Evolutionary conservation across 257 asterid species (phyloP), one percentile per base, ranked within the genome.

Genomic region (Voacanga thouarsii): DNA sequence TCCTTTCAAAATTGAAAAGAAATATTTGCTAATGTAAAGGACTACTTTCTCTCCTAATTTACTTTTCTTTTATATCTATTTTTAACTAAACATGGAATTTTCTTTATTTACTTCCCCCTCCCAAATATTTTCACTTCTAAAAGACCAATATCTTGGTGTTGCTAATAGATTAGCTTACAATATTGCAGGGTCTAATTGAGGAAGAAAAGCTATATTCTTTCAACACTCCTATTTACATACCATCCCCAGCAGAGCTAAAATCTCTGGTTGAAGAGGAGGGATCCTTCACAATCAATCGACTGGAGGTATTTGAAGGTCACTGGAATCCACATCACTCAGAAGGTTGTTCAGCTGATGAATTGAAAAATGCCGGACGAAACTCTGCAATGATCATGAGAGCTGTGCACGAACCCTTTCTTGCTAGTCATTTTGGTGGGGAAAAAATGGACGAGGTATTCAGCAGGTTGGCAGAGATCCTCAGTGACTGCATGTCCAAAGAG

Each of bases 161-260:
- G 12, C 30, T 23, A 12, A 49, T 9, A 49, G 12, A 61, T 12
- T 30, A 3, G 39, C 9, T 47, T 47, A 7, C 9, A n/a, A n/a
- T n/a, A 3, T 24, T 79, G 51, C 69, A 79, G 82, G 82, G 82
- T 6, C 37, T 79, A 1, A 53, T 79, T 16, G 74, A 73, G 56
- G 82, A 73, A 26, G 75, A 79, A 6, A 60, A 79, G 16, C 18
- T 79, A 23, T 21, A 79, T 28, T 21, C 82, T 4, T 79, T 79
- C 68, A 79, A 79, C 43, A n/a, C 73, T 7, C 78, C 82, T 4
- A 21, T 12, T 9, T 79, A 79, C 75, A 61, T 60, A 53, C 78
- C 82, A 63, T 79, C 78, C 21, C 74, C 67, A 50, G 23, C 44
- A 53, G 82, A 79, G 67, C 39, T 79, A n/a, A 79, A 79, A 79